Evolutionary conservation across 768 basidiomycete genomes (phyloP).

Genomic region (Pleurotus salmoneostramineus): DNA sequence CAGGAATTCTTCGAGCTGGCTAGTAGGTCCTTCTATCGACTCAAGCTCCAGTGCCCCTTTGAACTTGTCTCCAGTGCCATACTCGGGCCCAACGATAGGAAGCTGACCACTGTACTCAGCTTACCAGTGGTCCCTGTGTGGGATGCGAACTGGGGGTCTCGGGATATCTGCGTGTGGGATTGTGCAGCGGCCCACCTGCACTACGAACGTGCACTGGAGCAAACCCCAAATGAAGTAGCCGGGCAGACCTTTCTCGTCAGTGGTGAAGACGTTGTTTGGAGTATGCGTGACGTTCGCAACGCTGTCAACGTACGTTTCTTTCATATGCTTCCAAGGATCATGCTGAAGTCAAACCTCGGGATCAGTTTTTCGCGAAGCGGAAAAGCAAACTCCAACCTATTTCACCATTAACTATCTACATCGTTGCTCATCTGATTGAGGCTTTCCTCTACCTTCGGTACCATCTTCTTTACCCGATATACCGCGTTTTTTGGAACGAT

Average conservation of each 20-base stretch:
- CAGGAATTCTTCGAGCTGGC: no score
- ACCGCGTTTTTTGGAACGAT: constrained; percentile 10
- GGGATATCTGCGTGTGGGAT: constrained; percentile 30
- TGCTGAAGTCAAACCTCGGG: background rate
- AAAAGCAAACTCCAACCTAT: constrained; percentile 17
- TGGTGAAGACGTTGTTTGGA: constrained; percentile 27
- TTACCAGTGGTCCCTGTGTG: constrained; percentile 26
- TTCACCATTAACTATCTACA: constrained; percentile 19
- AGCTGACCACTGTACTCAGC: constrained; percentile 24
- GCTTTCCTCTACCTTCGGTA: constrained; percentile 25
- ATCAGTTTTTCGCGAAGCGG: constrained; percentile 25
- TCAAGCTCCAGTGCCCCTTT: no score
- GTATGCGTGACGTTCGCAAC: constrained; percentile 20
- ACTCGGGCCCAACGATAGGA: constrained; percentile 27
- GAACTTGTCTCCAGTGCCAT: constrained; percentile 20
- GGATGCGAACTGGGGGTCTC: constrained; percentile 25
- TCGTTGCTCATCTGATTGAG: constrained; percentile 27
- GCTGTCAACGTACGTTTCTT: constrained; percentile 24
- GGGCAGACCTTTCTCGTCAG: constrained; percentile 31
- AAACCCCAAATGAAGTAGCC: constrained; percentile 19
- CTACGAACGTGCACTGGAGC: constrained; percentile 23
- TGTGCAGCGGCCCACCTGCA: constrained; percentile 29
- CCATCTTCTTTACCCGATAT: constrained; percentile 18
- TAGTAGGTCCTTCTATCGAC: no score
- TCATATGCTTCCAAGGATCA: background rate